These are phyloP conservation scores for Fusarium multiceps DNA, from an alignment of 2,329 filamentous ascomycete species.

Conservation along the genomic window DNA sequence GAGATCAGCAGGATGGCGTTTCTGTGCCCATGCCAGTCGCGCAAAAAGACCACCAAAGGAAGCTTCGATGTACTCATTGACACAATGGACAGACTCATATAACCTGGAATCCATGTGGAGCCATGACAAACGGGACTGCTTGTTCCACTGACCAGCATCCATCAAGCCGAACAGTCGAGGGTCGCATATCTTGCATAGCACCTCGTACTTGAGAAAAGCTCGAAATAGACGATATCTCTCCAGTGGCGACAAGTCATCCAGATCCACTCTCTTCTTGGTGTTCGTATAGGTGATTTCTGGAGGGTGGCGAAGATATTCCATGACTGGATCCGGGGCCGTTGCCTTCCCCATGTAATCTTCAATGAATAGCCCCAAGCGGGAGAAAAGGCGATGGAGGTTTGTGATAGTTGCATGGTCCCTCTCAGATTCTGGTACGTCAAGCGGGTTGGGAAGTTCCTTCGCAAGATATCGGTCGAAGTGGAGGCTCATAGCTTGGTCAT, in stretches of 20 bases:
- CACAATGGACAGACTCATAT: not conserved
- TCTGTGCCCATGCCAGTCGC: too few relatives aligned
- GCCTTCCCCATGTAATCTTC: slow-evolving; percentile 36
- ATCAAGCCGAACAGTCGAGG: not conserved
- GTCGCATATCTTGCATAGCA: not conserved
- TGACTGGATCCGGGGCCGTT: not conserved
- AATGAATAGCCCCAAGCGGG: slow-evolving; percentile 10
- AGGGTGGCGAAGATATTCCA: slow-evolving; percentile 13
- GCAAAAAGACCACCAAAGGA: not conserved
- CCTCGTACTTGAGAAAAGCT: not conserved
- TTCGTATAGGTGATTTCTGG: not conserved
- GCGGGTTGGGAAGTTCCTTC: not conserved
- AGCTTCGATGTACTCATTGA: not conserved
- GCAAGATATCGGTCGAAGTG: not conserved
- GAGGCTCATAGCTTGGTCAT: not conserved
- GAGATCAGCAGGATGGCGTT: too few relatives aligned
- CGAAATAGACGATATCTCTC: not conserved
- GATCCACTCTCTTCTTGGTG: not conserved
- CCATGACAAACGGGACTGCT: not conserved
- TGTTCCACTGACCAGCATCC: too few relatives aligned
- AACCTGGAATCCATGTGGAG: not conserved
- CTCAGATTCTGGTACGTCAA: not conserved
- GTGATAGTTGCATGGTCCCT: not conserved
- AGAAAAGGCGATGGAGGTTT: slow-evolving; percentile 3
- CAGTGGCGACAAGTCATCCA: not conserved